A percentile compares a stretch with the other conserved stretches of the same genome.
These are phyloP conservation scores for Globisporangium heterothallicum DNA, from an alignment of 352 stramenopile species.

Conservation along the genomic window DNA sequence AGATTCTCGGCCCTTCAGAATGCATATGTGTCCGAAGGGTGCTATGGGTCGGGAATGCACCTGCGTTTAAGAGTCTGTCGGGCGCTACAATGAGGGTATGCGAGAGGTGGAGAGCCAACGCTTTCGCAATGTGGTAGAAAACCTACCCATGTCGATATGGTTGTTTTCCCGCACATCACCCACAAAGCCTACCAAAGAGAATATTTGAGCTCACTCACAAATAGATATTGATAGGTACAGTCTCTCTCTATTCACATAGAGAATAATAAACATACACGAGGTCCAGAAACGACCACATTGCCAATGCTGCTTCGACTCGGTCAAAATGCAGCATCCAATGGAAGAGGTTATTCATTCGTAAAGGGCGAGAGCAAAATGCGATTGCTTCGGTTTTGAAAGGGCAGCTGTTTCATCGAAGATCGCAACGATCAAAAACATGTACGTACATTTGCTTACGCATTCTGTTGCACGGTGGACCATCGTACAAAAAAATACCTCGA, in stretches of 20 bases:
- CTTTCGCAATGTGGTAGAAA: neutral
- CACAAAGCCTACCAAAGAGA: conserved; percentile 1
- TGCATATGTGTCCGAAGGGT: neutral
- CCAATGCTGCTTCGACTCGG: no score
- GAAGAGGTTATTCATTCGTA: neutral
- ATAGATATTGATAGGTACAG: conserved; percentile 4
- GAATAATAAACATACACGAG: no score
- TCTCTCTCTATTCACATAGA: neutral
- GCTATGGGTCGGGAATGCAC: neutral
- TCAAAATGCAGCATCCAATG: no score
- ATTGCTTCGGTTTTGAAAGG: neutral
- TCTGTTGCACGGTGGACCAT: conserved; percentile 2
- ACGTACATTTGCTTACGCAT: neutral
- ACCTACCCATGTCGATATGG: neutral
- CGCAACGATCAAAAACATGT: neutral
- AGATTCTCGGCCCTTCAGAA: neutral
- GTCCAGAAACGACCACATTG: neutral
- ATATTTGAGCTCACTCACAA: neutral
- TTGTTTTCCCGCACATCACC: neutral
- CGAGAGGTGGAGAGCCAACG: neutral
- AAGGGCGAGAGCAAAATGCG: neutral
- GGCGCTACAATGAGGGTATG: neutral
- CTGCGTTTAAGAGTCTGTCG: neutral
- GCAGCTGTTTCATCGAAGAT: conserved; percentile 5
- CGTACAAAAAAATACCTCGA: conserved; percentile 2